Base-by-base conservation (phyloP, 352 stramenopile species). In the Globisporangium iwayamae region DNA sequence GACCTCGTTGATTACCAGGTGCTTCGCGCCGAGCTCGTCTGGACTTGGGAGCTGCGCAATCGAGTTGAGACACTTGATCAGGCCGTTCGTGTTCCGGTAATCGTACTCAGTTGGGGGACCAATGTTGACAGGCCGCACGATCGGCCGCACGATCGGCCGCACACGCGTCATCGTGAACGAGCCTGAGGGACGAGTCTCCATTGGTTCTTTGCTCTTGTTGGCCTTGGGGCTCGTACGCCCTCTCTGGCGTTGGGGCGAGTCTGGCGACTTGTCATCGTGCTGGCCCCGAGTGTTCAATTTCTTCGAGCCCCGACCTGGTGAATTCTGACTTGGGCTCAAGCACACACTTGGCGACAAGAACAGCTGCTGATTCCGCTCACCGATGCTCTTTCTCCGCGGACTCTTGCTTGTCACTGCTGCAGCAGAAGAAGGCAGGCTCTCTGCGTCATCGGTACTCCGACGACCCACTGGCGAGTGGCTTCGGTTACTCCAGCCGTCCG, bases 51-150 rank as follows among this genome's bases (percentile, higher is more conserved):
- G 63, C 56, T 72, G 83, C 7, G 80, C 82, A 18, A 93, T 71
- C 28, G 76, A 62, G 58, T 91, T 91, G 36, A 92, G 68, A 41
- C 81, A 91, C 66, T 93, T 93, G 81, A 93, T 83, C 32, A 95
- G 65, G 0, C 83, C 81, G 43, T 89, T 91, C 5, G 87, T 90
- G 72, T 87, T 90, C 28, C 82, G 71, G n/a, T 89, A 70, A 60
- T 95, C 87, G 67, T 91, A 93, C 62, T 91, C 87, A 9, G 67
- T 83, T 2, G 84, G 74, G 9, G 81, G 81, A 4, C 74, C 67
- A 32, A 89, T 74, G 52, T 87, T 70, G 16, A 83, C 70, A 8
- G 84, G 75, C 1, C 74, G 65, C 28, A 93, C 82, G 36, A 93
- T 77, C 3, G 77, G 80, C 2, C 74, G 65, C 32, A 93, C 82